Percentiles rank a stretch among this genome's conserved stretches.
phyloP scores from a whole-genome alignment of 2,329 filamentous ascomycete genomes.

The Ophidiomyces ophidiicola region DNA sequence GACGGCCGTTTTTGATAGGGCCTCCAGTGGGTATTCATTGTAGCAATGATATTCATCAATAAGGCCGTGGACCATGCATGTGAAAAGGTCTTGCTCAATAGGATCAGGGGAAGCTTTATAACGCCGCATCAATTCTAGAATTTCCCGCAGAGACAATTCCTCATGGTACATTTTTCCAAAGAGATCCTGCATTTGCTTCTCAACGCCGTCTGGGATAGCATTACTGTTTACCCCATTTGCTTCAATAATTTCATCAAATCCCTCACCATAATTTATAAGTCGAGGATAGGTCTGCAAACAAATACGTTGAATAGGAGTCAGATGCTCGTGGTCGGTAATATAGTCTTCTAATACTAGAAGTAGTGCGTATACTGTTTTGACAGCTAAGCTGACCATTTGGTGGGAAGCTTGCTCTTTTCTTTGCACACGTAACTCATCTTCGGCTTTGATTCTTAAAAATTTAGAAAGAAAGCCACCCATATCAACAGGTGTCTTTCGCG shows the following conservation, averaged over 20 bases:
- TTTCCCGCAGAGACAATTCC: conserved; percentile 71
- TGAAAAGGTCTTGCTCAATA: conserved; percentile 84
- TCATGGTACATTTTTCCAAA: conserved; percentile 97
- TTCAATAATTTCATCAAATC: conserved; percentile 83
- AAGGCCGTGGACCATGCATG: conserved; percentile 95
- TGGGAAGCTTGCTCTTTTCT: conserved; percentile 53
- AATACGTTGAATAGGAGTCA: conserved; percentile 69
- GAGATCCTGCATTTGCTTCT: conserved; percentile 88
- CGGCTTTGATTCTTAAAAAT: conserved; percentile 74
- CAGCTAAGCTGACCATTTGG: conserved; percentile 61
- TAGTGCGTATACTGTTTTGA: conserved; percentile 73
- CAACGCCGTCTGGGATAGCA: conserved; percentile 62
- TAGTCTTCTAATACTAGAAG: conserved; percentile 67
- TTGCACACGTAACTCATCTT: conserved; percentile 64
- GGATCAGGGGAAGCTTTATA: conserved; percentile 82
- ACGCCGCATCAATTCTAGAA: conserved; percentile 69
- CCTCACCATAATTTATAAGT: conserved; percentile 91
- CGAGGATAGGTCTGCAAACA: conserved; percentile 89
- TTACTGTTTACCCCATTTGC: conserved; percentile 73
- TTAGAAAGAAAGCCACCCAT: conserved; percentile 62
- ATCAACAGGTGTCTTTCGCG: conserved; percentile 50
- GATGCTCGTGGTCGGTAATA: conserved; percentile 48
- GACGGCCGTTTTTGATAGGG: conserved; percentile 86
- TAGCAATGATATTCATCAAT: conserved; percentile 98
- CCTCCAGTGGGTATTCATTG: conserved; percentile 88